These are phyloP conservation scores for Pisolithus marmoratus DNA, from an alignment of 768 basidiomycete species.

Conservation along the genomic window DNA sequence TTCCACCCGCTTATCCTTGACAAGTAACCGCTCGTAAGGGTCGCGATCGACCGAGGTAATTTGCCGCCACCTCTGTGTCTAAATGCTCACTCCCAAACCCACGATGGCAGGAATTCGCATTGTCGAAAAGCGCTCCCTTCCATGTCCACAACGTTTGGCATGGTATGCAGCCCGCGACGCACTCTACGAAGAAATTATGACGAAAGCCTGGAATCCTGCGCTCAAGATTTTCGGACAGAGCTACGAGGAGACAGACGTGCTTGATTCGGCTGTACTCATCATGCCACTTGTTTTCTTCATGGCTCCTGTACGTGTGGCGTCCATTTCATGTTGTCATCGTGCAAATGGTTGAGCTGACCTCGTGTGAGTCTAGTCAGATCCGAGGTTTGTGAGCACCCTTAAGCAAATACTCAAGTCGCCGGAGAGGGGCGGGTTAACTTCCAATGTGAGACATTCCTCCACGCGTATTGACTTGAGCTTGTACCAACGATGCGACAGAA, in stretches of 20 bases:
- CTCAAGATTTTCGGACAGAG: conserved; percentile 75
- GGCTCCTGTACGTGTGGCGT: conserved; percentile 50
- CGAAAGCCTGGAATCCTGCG: conserved; percentile 76
- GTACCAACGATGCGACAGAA: conserved; percentile 39
- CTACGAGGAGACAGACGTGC: conserved; percentile 76
- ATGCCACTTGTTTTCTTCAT: conserved; percentile 95
- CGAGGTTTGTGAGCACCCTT: conserved; percentile 82
- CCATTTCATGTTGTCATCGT: not conserved
- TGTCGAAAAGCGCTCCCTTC: conserved; percentile 91
- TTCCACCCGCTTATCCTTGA: not conserved
- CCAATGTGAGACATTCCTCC: conserved; percentile 48
- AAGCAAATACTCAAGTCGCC: conserved; percentile 80
- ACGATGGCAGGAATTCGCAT: conserved; percentile 64
- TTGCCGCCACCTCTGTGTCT: not conserved
- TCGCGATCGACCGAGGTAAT: conserved; percentile 85
- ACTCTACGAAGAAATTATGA: conserved; percentile 92
- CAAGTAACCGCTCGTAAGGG: conserved; percentile 46
- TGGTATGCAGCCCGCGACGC: conserved; percentile 77
- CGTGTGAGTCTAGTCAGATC: conserved; percentile 56
- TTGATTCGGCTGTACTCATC: conserved; percentile 87
- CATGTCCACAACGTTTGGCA: conserved; percentile 63
- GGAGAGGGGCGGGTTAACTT: conserved; percentile 86
- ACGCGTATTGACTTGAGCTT: not conserved
- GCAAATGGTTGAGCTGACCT: not conserved
- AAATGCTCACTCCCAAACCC: not conserved